Base-by-base conservation (phyloP, 169 alveolate species). In the Cryptosporidium muris region DNA sequence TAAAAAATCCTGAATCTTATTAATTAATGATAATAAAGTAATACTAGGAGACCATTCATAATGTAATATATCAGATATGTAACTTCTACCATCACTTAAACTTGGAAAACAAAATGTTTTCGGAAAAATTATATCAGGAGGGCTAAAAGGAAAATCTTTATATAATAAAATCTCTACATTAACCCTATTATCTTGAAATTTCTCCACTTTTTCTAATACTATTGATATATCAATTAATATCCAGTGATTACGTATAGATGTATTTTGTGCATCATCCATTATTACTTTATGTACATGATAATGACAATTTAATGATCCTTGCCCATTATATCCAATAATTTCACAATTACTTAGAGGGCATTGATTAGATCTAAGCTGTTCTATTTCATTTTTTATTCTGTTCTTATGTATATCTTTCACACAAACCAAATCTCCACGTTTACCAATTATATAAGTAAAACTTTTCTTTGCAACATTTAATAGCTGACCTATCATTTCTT, bases 31-130 rank as follows among this genome's bases (percentile, higher is more conserved):
- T 40, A 74, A 34, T 58, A 74, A 36, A 34, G 67, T 74, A 3
- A 45, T 58, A 36, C 85, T 74, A 14, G 85, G 85, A 3, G 85
- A 74, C 85, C 85, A 74, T 43, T 74, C 85, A 52, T 54, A 43
- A 9, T 53, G 14, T 11, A 74, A 49, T 14, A 74, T 74, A 25
- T 74, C 85, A 36, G 53, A 58, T 2, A 63, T 74, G 36, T 58
- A 74, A 37, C 85, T 74, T 12, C 85, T 51, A 4, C 85, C 85
- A 37, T 74, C 85, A 60, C 85, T 74, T 48, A 74, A 64, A 37
- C 85, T 74, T 60, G 85, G 85, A 51, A 74, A 74, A 60, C 85
- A 74, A 74, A 56, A 74, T 43, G 85, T 74, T 25, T 52, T 58
- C 45, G 85, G 85, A 4, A 74, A 74, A n/a, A 54, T 74, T 40